Evolutionary conservation across 2,329 filamentous ascomycete genomes (phyloP).

Genomic region (Graphiopsis chlorocephala): DNA sequence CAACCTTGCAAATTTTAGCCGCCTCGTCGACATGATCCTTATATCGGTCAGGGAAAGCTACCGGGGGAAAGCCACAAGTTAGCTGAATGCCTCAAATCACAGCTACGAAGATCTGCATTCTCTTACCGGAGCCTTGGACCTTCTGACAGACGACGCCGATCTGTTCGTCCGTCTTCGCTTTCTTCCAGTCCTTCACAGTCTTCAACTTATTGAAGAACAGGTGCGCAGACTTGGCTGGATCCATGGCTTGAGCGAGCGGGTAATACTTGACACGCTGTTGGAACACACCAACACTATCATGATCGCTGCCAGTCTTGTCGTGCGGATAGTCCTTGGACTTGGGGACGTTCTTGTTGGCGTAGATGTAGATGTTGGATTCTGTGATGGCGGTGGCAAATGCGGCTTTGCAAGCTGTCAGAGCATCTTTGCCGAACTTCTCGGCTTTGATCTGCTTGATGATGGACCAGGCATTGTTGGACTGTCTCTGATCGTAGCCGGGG

Average conservation of each 20-base stretch:
- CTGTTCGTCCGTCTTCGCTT: slow-evolving; percentile 2
- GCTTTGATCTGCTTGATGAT: slow-evolving; percentile 13
- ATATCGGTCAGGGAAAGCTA: background rate
- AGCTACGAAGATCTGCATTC: background rate
- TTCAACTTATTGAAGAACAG: slow-evolving; percentile 1
- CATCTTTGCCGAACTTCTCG: slow-evolving; percentile 4
- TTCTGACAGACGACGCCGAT: slow-evolving; percentile 1
- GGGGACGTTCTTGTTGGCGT: slow-evolving; percentile 1
- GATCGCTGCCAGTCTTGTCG: background rate
- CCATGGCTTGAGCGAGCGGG: slow-evolving; percentile 2
- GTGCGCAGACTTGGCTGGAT: slow-evolving; percentile 7
- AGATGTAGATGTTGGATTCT: slow-evolving; percentile 12
- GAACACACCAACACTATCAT: slow-evolving; percentile 7
- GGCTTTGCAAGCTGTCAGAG: background rate
- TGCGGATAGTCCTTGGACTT: background rate
- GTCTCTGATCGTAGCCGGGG: background rate
- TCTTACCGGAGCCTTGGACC: slow-evolving; percentile 7
- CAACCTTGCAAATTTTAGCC: slow-evolving; percentile 5
- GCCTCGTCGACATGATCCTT: background rate
- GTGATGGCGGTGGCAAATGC: slow-evolving; percentile 8
- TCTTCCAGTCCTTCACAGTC: slow-evolving; percentile 1
- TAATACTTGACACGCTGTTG: slow-evolving; percentile 9
- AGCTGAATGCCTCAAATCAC: background rate
- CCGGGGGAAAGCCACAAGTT: background rate
- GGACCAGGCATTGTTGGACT: slow-evolving; percentile 14